Evolutionary conservation across 345 rosid genomes (phyloP), one percentile per base, ranked within the genome.

Genomic region (thale cress (Arabidopsis thaliana)): DNA sequence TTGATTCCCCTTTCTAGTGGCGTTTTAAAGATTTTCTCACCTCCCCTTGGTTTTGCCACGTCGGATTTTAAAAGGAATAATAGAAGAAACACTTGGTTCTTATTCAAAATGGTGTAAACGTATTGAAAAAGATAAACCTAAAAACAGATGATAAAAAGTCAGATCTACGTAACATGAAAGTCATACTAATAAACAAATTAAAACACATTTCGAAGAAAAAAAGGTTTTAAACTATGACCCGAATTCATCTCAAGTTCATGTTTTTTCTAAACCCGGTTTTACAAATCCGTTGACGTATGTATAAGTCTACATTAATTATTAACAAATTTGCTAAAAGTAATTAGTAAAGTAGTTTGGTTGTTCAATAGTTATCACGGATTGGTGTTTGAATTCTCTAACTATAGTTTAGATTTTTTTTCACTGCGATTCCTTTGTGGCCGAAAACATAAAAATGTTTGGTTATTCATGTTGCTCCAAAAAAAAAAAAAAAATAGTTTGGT

Each of bases 1-100:
- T 63, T 70, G 76, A 77, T 77, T 77, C 80, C 75, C 70, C 32
- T 4, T 69, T 76, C 69, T 63, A 51, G 16, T 62, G 70, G 66
- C 59, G 57, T 32, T 61, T 22, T 68, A 76, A 48, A 76, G 71
- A 76, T 69, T 69, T 76, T 61, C 61, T 22, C 23, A 55, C 42
- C 66, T 55, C 25, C 4, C 59, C 32, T 69, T 74, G 11, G 11
- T 74, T 8, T 67, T 51, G 74, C 80, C 80, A 76, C 56, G 28
- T 62, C 51, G 59, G 80, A 63, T 62, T 42, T 40, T 40, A 36
- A 38, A 38, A 59, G 3, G 67, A 24, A 45, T 4, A 24, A 45
- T 4, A 24, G 0, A 14, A 0, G 32, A 50, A 51, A 76, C 49
- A 6, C 79, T 60, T 76, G 74, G 79, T 68, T 76, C 63, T 52